Evolutionary conservation across 208 protist genomes (phyloP), one percentile per base, ranked within the genome.

Genomic region (Trypanosoma conorhini): DNA sequence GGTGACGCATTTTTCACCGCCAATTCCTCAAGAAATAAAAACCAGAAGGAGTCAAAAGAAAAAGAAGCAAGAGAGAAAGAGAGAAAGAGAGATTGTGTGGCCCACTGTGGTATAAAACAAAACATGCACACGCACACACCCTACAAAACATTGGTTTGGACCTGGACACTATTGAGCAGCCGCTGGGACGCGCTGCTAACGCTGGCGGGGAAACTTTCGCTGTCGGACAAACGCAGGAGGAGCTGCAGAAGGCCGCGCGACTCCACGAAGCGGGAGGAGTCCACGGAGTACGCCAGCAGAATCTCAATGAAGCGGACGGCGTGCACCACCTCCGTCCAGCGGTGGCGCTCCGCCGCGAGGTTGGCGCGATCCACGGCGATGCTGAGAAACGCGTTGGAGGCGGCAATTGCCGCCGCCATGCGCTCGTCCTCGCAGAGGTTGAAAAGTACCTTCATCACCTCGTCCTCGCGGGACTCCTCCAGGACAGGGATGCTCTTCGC

Each of bases 361-460:
- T 8, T 75, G 0, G 63, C 68, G 1, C 65, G 62, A 33, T 80
- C 63, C 0, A 83, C 19, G 26, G 85, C 67, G n/a, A 79, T 74
- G 31, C 61, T 64, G 52, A 83, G 70, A 64, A 91, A 77, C 31
- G 69, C 68, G 33, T 70, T 40, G 46, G 74, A 81, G 24, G 70
- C n/a, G 22, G 77, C 79, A 35, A 48, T 70, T 21, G 77, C 74
- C 1, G 76, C 80, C 13, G 79, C 73, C 69, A 87, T 81, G 22
- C 78, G 69, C 48, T 82, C 77, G 46, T 87, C 82, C 5, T 74
- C 58, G 56, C 77, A 87, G 55, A 91, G 58, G 4, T 46, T 54
- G n/a, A 69, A 74, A 33, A 93, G 48, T 51, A 83, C 68, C 19
- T 74, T 72, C 5, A 79, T 63, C 44, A 86, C 68, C 24, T 73